Percentiles rank a stretch among this genome's conserved stretches.
These are phyloP conservation scores for Austroboletus festivus DNA, from an alignment of 768 basidiomycete species.

Conservation along the genomic window DNA sequence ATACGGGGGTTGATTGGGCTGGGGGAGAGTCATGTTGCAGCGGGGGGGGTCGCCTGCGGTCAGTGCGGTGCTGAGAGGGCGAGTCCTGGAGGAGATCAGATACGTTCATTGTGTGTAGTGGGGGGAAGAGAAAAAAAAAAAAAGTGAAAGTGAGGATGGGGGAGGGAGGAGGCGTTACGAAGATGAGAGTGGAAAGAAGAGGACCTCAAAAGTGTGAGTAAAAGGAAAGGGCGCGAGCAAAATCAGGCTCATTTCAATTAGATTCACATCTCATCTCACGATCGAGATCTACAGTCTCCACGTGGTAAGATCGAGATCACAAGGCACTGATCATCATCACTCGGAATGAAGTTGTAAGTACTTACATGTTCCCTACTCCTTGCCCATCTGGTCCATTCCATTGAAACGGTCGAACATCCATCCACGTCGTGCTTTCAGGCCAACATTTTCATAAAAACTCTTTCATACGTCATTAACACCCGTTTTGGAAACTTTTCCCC, in stretches of 20 bases:
- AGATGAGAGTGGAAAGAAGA: conserved; percentile 28
- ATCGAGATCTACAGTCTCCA: conserved; percentile 29
- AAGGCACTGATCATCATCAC: conserved; percentile 1
- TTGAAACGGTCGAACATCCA: too few species aligned
- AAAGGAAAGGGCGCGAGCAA: conserved; percentile 22
- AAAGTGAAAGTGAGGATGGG: conserved; percentile 2
- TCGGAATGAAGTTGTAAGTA: too few species aligned
- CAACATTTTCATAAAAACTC: too few species aligned
- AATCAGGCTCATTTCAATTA: conserved; percentile 33
- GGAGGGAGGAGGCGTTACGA: conserved; percentile 1
- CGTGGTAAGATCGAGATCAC: conserved; percentile 33
- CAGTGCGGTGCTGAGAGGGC: conserved; percentile 57
- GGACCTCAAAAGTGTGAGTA: conserved; percentile 25
- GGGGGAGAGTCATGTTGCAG: conserved; percentile 25
- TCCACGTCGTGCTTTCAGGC: too few species aligned
- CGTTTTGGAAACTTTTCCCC: too few species aligned
- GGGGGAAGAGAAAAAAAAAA: background rate
- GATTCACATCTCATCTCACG: conserved; percentile 34
- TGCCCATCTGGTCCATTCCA: background rate
- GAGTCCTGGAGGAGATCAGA: conserved; percentile 66
- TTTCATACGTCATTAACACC: too few species aligned
- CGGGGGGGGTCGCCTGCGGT: conserved; percentile 33
- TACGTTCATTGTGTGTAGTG: conserved; percentile 52
- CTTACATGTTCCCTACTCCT: background rate
- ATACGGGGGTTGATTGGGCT: conserved; percentile 25